phyloP scores from a whole-genome alignment of 2,329 filamentous ascomycete genomes.

The Reticulascus tulasneorum region DNA sequence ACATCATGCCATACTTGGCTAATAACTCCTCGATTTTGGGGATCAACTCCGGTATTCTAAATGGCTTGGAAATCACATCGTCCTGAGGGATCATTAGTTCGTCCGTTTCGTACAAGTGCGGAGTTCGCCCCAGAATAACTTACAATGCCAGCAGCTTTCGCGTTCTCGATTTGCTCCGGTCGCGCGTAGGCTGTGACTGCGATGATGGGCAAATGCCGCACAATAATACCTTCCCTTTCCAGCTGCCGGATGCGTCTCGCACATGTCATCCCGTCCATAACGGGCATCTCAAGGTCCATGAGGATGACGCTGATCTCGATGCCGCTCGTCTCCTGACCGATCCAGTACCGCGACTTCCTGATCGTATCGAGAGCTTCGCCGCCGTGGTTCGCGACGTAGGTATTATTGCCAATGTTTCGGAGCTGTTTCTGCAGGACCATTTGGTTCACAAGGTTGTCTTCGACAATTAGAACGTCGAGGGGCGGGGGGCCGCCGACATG shows the following conservation, averaged over 20 bases:
- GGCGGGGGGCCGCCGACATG: background rate
- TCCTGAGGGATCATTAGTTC: conserved; percentile 41
- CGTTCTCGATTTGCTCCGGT: conserved; percentile 67
- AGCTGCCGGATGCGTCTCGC: conserved; percentile 65
- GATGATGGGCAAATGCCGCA: conserved; percentile 69
- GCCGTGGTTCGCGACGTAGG: conserved; percentile 61
- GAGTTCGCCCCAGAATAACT: conserved; percentile 30
- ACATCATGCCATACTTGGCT: conserved; percentile 31
- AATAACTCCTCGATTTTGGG: conserved; percentile 61
- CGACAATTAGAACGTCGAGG: conserved; percentile 59
- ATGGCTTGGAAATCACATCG: conserved; percentile 76
- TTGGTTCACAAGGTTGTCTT: conserved; percentile 66
- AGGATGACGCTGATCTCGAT: conserved; percentile 63
- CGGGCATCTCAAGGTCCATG: conserved; percentile 81
- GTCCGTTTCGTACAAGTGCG: background rate
- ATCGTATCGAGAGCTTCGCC: conserved; percentile 58
- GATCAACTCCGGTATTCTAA: conserved; percentile 67
- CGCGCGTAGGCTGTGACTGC: conserved; percentile 81
- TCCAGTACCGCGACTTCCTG: conserved; percentile 53
- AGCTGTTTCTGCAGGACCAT: conserved; percentile 60
- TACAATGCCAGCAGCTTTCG: conserved; percentile 70
- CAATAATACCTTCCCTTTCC: conserved; percentile 58
- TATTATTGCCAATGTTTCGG: conserved; percentile 56
- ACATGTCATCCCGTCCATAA: conserved; percentile 78
- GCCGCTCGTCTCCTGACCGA: conserved; percentile 40